Evolutionary conservation across 1,284 basidiomycete species (phyloP), one percentile per base, ranked within the genome.

Genomic region (Pseudozyma pruni): DNA sequence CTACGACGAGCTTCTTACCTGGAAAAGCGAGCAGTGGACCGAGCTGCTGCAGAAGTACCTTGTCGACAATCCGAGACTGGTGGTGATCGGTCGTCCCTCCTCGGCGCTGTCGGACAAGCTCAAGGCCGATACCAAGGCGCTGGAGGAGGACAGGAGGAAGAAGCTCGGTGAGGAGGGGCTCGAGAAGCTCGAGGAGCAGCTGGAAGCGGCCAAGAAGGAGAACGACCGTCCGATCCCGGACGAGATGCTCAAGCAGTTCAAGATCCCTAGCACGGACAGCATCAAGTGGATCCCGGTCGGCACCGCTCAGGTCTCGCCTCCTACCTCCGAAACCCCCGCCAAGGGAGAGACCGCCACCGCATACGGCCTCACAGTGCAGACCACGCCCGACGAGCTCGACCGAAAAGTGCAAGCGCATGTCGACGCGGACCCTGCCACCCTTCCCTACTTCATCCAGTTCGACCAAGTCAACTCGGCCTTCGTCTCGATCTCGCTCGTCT

Each of bases 241-340:
- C 14, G 74, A 92, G 35, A 86, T 97, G 67, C 84, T 98, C 35
- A 90, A 88, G 4, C 85, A 87, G 19, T 98, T 98, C 86, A 90
- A 90, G 16, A 66, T 81, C 20, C 79, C 79, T 11, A 50, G 44
- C 50, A 61, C 94, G 20, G 89, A 90, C 76, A 91, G 89, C 67
- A 94, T 99, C 75, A 88, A 90, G 7, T 98, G 95, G 94, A 94
- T 98, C 58, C 89, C 91, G 1, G 94, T 98, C 2, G 88, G 94
- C 75, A 95, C 89, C 8, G 82, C 81, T 1, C 59, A 59, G 25
- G 49, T 44, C 3, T 31, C 46, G 9, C 58, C 60, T 6, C 29
- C 34, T 22, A 7, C 49, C 2, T 8, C 38, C 5, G 40, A 17
- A 4, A 29, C 34, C 17, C n/a, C 14, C 7, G 27, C 44, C 17